Conservation (phyloP, 495 filamentous ascomycete species). For the Daldinia grandis region DNA sequence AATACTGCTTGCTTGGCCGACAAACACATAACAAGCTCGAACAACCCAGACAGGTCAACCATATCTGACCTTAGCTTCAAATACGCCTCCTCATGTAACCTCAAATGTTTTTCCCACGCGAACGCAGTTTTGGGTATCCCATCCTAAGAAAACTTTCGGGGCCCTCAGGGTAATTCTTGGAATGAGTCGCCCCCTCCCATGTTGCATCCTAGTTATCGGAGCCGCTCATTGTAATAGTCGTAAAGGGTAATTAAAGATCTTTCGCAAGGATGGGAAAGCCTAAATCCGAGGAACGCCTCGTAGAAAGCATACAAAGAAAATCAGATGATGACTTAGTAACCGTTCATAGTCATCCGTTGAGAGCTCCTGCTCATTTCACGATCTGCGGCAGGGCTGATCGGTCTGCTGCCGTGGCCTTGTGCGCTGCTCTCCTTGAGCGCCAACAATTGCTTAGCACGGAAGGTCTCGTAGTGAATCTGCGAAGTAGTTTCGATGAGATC, state of each 20-base stretch:
- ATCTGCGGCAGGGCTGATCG: conserved; percentile 93
- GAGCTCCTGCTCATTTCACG: conserved; percentile 96
- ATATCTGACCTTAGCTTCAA: conserved; percentile 34
- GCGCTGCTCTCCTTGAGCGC: conserved; percentile 98
- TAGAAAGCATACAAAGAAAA: conserved; percentile 39
- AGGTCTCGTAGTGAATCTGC: conserved; percentile 99
- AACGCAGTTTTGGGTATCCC: conserved; percentile 38
- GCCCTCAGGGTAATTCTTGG: conserved; percentile 30
- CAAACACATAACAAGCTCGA: conserved; percentile 42
- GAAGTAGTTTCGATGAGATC: conserved; percentile 99
- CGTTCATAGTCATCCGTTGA: conserved; percentile 97
- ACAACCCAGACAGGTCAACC: conserved; percentile 23
- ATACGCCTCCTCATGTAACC: conserved; percentile 35
- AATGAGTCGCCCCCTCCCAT: conserved; percentile 22
- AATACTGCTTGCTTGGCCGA: conserved; percentile 46
- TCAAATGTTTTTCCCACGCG: conserved; percentile 22
- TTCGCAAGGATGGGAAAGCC: conserved; percentile 31
- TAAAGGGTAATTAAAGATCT: conserved; percentile 35
- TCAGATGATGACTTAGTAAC: conserved; percentile 68
- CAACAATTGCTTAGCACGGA: conserved; percentile 98
- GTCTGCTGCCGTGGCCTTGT: conserved; percentile 84
- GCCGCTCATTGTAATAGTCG: conserved; percentile 34
- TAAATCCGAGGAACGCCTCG: conserved; percentile 39
- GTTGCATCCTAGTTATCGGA: conserved; percentile 21
- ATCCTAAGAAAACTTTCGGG: conserved; percentile 27